These are phyloP conservation scores for Puccinia horiana DNA, from an alignment of 1,284 basidiomycete genomes.

Conservation along the genomic window DNA sequence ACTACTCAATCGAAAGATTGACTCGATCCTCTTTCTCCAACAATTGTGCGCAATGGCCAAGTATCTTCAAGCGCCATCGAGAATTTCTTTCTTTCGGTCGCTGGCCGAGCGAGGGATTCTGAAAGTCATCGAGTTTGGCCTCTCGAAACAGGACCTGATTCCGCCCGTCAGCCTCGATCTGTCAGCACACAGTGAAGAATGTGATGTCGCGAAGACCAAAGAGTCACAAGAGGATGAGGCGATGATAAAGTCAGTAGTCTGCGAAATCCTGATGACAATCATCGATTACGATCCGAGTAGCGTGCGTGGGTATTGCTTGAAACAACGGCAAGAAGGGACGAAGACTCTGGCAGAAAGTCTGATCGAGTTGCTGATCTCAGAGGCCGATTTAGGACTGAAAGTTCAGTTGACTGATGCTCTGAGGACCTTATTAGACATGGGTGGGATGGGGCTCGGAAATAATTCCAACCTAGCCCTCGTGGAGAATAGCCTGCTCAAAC, in stretches of 20 bases:
- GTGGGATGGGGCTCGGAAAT: constrained; percentile 56
- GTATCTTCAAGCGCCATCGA: constrained; percentile 84
- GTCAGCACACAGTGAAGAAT: not conserved
- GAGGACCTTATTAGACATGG: constrained; percentile 74
- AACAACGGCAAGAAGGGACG: constrained; percentile 67
- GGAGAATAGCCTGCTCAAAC: constrained; percentile 58
- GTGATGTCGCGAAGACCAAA: not conserved
- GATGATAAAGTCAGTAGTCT: constrained; percentile 73
- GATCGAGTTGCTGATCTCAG: constrained; percentile 74
- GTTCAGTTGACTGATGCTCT: constrained; percentile 88
- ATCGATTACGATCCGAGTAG: constrained; percentile 89
- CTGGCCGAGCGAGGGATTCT: constrained; percentile 86
- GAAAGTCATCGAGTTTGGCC: constrained; percentile 77
- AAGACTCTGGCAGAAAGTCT: constrained; percentile 68
- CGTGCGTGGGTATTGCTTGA: constrained; percentile 78
- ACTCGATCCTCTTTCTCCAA: constrained; percentile 82
- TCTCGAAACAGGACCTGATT: constrained; percentile 65
- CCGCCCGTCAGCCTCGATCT: not conserved
- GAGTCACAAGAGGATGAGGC: constrained; percentile 60
- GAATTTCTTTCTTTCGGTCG: constrained; percentile 82
- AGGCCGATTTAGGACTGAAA: constrained; percentile 81
- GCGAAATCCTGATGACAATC: constrained; percentile 81
- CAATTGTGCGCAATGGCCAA: constrained; percentile 94
- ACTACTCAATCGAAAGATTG: constrained; percentile 58
- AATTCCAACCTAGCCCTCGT: constrained; percentile 60